Evolutionary conservation across 306 rosid genomes (phyloP).

Genomic region (Hippophae rhamnoides): DNA sequence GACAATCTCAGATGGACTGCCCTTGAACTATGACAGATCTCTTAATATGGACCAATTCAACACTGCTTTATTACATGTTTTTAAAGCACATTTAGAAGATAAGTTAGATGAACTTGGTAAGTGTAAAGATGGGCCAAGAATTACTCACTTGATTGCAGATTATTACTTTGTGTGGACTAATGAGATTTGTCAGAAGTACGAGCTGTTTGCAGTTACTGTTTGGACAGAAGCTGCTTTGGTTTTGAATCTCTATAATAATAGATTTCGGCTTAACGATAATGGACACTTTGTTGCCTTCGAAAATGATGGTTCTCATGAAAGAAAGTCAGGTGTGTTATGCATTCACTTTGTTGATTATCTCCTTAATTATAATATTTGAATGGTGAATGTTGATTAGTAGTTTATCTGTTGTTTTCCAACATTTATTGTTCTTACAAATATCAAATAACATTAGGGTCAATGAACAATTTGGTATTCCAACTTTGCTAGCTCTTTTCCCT

Average conservation of each 20-base stretch:
- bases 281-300: conserved; percentile 28
- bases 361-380: too few relatives aligned
- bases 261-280: conserved; percentile 32
- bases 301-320: too few relatives aligned
- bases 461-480: too few relatives aligned
- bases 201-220: conserved; percentile 26
- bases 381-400: too few relatives aligned
- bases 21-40: conserved; percentile 40
- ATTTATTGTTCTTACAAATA: too few relatives aligned
- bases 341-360: too few relatives aligned
- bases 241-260: conserved; percentile 38
- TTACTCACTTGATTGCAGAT: conserved; percentile 39
- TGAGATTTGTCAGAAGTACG: conserved; percentile 32
- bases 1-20: conserved; percentile 53
- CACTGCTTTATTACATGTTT: conserved; percentile 30
- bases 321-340: too few relatives aligned
- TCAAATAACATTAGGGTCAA: too few relatives aligned
- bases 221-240: conserved; percentile 63
- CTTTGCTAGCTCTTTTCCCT: too few relatives aligned
- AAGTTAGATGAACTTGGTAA: conserved; percentile 22
- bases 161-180: conserved; percentile 55
- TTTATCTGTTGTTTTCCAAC: too few relatives aligned
- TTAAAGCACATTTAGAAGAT: conserved; percentile 35
- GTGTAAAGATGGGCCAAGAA: conserved; percentile 8
- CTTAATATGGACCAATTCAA: conserved; percentile 47